phyloP scores from a whole-genome alignment of 2,329 filamentous ascomycete species.

The Trichoderma semiorbis region DNA sequence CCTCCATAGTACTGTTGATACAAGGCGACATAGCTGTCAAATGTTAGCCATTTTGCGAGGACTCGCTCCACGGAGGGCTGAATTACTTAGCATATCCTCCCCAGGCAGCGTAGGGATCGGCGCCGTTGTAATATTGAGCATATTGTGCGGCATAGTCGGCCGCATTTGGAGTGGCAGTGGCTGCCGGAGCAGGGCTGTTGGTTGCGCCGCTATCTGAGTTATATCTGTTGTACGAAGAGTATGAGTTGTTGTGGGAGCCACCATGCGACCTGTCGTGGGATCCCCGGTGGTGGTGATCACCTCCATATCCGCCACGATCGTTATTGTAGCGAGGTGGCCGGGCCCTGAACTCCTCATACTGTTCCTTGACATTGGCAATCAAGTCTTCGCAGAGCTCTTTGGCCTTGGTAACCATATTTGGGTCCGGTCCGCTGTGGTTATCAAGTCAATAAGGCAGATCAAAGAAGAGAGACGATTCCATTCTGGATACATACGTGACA shows the following conservation, averaged over 20 bases:
- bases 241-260: slow-evolving; percentile 29
- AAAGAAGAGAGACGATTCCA: slow-evolving; percentile 26
- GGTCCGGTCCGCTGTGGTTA: slow-evolving; percentile 70
- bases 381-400: slow-evolving; percentile 88
- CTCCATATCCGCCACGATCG: slow-evolving; percentile 37
- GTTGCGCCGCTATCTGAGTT: slow-evolving; percentile 30
- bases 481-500: slow-evolving; percentile 66
- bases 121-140: slow-evolving; percentile 71
- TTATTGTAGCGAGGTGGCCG: slow-evolving; percentile 64
- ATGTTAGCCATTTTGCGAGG: neutral
- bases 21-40: slow-evolving; percentile 59
- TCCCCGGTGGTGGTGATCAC: slow-evolving; percentile 28
- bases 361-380: slow-evolving; percentile 77
- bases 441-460: slow-evolving; percentile 13
- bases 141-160: slow-evolving; percentile 76
- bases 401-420: slow-evolving; percentile 78
- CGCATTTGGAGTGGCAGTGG: slow-evolving; percentile 27
- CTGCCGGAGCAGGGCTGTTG: slow-evolving; percentile 37
- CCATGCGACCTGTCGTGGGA: slow-evolving; percentile 35
- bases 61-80: neutral
- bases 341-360: slow-evolving; percentile 89
- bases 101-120: slow-evolving; percentile 85
- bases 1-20: slow-evolving; percentile 68
- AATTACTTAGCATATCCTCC: slow-evolving; percentile 78
- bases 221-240: slow-evolving; percentile 30